Percentiles rank a stretch among this genome's conserved stretches.
These are phyloP conservation scores for Harringtonia aguacate DNA, from an alignment of 2,329 filamentous ascomycete species.

Conservation along the genomic window DNA sequence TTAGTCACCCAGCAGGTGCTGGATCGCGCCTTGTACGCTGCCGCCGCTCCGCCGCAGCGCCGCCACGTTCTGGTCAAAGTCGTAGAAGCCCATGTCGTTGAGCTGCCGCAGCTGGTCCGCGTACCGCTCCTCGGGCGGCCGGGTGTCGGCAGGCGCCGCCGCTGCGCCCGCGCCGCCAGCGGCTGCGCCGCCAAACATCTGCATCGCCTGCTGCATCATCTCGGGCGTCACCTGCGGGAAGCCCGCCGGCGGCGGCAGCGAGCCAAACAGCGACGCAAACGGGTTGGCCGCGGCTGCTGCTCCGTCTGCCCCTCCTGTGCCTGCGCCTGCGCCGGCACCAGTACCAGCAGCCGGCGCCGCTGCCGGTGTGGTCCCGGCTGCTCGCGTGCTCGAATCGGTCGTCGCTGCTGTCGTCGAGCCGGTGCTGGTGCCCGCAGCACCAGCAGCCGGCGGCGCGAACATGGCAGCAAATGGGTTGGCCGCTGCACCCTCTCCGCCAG, in stretches of 20 bases:
- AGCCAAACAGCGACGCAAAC: constrained; percentile 52
- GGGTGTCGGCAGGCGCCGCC: constrained; percentile 57
- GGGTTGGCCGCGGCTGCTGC: constrained; percentile 42
- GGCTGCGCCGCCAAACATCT: constrained; percentile 30
- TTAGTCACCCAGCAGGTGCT: constrained; percentile 49
- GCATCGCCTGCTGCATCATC: constrained; percentile 42
- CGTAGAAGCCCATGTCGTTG: constrained; percentile 98
- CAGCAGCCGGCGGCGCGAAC: no score
- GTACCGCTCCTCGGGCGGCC: constrained; percentile 89
- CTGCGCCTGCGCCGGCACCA: constrained; percentile 13
- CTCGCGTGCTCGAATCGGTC: no score
- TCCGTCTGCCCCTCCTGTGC: constrained; percentile 17
- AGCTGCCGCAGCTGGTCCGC: constrained; percentile 82
- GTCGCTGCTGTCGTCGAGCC: no score
- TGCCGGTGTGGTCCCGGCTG: no score
- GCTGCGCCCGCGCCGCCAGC: constrained; percentile 16
- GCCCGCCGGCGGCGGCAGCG: constrained; percentile 13
- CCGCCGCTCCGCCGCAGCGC: constrained; percentile 82
- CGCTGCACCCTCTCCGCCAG: constrained; percentile 1
- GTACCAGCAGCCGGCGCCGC: no score
- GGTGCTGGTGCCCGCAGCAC: no score
- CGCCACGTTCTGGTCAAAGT: constrained; percentile 87
- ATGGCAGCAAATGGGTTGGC: no score
- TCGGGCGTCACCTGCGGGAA: constrained; percentile 43
- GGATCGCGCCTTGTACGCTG: constrained; percentile 85